phyloP scores from a whole-genome alignment of 345 rosid species.

The Hypericum perforatum region DNA sequence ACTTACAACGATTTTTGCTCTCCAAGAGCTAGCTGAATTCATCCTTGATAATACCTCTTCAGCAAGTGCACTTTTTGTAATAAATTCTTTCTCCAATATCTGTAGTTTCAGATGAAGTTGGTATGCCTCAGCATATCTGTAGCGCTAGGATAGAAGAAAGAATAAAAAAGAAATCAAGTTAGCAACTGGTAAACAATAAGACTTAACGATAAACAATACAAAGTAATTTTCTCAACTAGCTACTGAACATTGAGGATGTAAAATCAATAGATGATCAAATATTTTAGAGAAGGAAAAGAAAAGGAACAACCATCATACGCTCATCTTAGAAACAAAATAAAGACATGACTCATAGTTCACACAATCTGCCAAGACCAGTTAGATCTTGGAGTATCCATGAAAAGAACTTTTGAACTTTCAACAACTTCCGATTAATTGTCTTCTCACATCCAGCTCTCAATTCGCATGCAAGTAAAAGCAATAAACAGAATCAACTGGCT shows the following conservation, averaged over 20 bases:
- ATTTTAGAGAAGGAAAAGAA: too few species aligned
- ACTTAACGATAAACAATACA: neutral
- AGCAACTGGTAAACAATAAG: neutral
- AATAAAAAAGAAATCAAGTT: neutral
- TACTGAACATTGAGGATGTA: too few species aligned
- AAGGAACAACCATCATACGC: too few species aligned
- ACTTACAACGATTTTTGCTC: slow-evolving; percentile 68
- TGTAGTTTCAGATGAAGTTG: slow-evolving; percentile 62
- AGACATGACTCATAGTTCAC: too few species aligned
- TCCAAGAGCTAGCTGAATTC: slow-evolving; percentile 63
- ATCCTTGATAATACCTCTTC: slow-evolving; percentile 53
- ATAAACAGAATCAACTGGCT: neutral
- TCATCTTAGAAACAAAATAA: too few species aligned
- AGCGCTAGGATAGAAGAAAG: slow-evolving; percentile 50
- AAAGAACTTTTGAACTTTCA: too few species aligned
- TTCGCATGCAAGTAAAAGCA: neutral
- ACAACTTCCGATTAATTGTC: too few species aligned
- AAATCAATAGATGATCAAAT: too few species aligned
- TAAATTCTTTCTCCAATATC: slow-evolving; percentile 49
- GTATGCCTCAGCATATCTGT: slow-evolving; percentile 78
- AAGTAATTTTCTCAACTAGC: neutral
- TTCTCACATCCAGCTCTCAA: too few species aligned
- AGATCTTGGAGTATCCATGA: too few species aligned
- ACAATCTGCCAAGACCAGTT: too few species aligned
- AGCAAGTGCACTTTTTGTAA: slow-evolving; percentile 25